phyloP scores from a whole-genome alignment of 768 basidiomycete species.

The Hortiboletus flavorubellus region DNA sequence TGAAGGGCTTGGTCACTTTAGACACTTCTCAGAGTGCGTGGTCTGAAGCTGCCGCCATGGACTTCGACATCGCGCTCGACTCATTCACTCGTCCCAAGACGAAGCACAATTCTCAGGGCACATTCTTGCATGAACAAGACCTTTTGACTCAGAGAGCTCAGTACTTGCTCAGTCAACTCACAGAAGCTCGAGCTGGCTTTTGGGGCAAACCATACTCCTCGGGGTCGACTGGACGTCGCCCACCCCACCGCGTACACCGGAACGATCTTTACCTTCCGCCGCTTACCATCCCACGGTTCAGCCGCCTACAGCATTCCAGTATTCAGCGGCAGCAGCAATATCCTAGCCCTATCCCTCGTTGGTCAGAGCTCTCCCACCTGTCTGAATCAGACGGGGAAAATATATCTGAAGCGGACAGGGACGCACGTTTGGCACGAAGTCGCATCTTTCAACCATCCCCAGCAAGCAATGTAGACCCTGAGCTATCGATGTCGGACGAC shows the following conservation, averaged over 20 bases:
- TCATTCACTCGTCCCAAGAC: slow-evolving; percentile 62
- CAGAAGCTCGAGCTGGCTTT: slow-evolving; percentile 14
- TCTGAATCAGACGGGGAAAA: slow-evolving; percentile 67
- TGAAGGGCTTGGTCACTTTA: slow-evolving; percentile 50
- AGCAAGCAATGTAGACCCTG: slow-evolving; percentile 30
- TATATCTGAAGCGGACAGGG: slow-evolving; percentile 63
- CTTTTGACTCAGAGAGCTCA: slow-evolving; percentile 58
- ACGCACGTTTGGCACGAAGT: slow-evolving; percentile 69
- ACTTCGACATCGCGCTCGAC: slow-evolving; percentile 59
- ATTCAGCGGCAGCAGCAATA: slow-evolving; percentile 7
- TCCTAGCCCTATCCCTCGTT: slow-evolving; percentile 9
- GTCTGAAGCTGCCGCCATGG: slow-evolving; percentile 60
- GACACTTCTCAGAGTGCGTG: slow-evolving; percentile 45
- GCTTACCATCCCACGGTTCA: slow-evolving; percentile 30
- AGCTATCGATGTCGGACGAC: slow-evolving; percentile 59
- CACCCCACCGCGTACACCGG: slow-evolving; percentile 30
- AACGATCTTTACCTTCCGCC: slow-evolving; percentile 52
- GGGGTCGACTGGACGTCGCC: not conserved
- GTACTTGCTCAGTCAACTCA: slow-evolving; percentile 43
- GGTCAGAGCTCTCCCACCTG: slow-evolving; percentile 27
- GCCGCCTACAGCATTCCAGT: not conserved
- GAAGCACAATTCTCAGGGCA: slow-evolving; percentile 52
- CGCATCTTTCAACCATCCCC: slow-evolving; percentile 42
- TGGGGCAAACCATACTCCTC: not conserved
- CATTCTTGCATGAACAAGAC: slow-evolving; percentile 74